phyloP scores from a whole-genome alignment of 176 grass and related monocot genomes.

The Aegilops bicornis region DNA sequence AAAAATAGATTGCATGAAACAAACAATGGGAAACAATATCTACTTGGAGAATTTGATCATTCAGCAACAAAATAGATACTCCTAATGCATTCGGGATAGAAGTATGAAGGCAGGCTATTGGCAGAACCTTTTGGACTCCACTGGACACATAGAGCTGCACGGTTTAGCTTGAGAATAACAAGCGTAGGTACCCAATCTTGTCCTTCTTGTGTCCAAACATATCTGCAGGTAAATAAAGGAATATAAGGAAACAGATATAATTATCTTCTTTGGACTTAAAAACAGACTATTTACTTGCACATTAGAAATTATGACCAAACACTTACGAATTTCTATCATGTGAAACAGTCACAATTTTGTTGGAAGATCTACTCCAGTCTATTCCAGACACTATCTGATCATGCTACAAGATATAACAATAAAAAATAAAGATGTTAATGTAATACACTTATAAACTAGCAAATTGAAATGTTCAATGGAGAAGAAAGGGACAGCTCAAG shows the following conservation, averaged over 20 bases:
- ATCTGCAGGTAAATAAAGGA: conserved; percentile 41
- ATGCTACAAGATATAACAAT: conserved; percentile 59
- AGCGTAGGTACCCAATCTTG: conserved; percentile 94
- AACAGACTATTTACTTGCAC: conserved; percentile 1
- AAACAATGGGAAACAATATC: neutral
- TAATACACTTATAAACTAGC: neutral
- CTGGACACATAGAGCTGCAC: conserved; percentile 94
- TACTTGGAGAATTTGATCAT: conserved; percentile 6
- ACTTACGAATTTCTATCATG: conserved; percentile 99
- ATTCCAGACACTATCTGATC: conserved; percentile 98
- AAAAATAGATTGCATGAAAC: neutral
- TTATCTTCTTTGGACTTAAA: neutral
- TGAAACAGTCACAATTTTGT: conserved; percentile 97
- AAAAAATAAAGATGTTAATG: conserved; percentile 17
- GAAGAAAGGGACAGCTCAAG: neutral
- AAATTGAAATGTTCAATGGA: neutral
- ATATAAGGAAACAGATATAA: neutral
- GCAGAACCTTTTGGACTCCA: conserved; percentile 88
- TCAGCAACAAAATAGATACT: neutral
- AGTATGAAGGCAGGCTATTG: neutral
- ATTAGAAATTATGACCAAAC: neutral
- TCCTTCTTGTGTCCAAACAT: conserved; percentile 97
- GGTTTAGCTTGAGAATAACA: conserved; percentile 97
- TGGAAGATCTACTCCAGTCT: conserved; percentile 83
- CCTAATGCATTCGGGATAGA: neutral